Evolutionary conservation across 2,329 filamentous ascomycete genomes (phyloP), one percentile per base, ranked within the genome.

Genomic region (Sarocladium strictum): DNA sequence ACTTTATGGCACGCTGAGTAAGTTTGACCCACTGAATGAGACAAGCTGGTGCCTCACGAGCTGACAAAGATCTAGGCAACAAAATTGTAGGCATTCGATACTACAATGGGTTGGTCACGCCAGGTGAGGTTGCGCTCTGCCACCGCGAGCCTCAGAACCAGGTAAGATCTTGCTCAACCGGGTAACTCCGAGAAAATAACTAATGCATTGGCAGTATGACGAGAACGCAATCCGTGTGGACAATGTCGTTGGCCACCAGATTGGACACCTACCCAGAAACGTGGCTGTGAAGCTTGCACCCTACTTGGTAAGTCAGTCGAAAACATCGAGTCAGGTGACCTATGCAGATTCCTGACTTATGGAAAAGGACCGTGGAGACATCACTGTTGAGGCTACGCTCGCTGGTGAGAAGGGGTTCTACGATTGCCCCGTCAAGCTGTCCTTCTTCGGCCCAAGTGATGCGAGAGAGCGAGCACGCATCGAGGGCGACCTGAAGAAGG

Each of bases 181-280:
- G 43, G 14, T 43, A 11, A 11, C 29, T n/a, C n/a, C n/a, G n/a
- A n/a, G n/a, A n/a, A n/a, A n/a, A n/a, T n/a, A n/a, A n/a, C 27
- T 14, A 29, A 32, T 19, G 23, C 10, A 32, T 17, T 14, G 10
- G n/a, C 53, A 74, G 60, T 89, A 87, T 64, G 89, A 94, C 64
- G 58, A 61, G 5, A 94, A 94, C 69, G 90, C 90, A 0, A 90
- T 95, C 55, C 81, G 83, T 4, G 81, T 95, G 1, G 78, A 88
- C 62, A 95, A 94, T 66, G 88, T 92, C 14, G 79, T 87, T 63
- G 80, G 83, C 15, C 67, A 69, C 7, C 90, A 95, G 63, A 89
- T 96, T 61, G 90, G 90, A 1, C 90, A 96, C 68, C 75, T 96
- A 38, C 86, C 88, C 6, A 76, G 82, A 12, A 75, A 70, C 1